These are phyloP conservation scores for Gossypium rotundifolium DNA, from an alignment of 345 rosid species.

Conservation along the genomic window DNA sequence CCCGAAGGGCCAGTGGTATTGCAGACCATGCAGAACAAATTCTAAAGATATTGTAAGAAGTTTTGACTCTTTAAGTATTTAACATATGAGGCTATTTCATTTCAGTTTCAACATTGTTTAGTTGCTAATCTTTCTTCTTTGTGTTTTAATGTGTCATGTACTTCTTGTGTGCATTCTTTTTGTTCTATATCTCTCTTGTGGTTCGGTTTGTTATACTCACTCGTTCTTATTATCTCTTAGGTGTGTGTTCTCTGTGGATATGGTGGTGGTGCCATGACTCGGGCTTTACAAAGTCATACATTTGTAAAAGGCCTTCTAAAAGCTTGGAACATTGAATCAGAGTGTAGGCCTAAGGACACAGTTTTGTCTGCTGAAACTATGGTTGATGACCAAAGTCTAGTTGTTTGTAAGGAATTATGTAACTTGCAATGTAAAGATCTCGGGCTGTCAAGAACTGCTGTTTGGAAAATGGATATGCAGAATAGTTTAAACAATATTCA, in stretches of 20 bases:
- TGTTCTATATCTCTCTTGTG: not conserved
- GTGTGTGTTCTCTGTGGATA: slow-evolving; percentile 54
- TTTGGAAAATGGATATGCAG: slow-evolving; percentile 16
- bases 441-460: slow-evolving; percentile 21
- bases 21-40: slow-evolving; percentile 41
- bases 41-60: slow-evolving; percentile 36
- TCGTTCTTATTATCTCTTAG: slow-evolving; percentile 14
- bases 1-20: slow-evolving; percentile 42
- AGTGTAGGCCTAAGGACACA: slow-evolving; percentile 15
- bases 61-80: not conserved
- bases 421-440: slow-evolving; percentile 17
- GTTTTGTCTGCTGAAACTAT: slow-evolving; percentile 15
- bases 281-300: slow-evolving; percentile 29
- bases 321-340: slow-evolving; percentile 34
- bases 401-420: slow-evolving; percentile 9
- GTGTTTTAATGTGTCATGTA: not conserved
- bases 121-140: not conserved
- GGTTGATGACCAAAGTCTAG: slow-evolving; percentile 16
- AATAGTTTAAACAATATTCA: slow-evolving; percentile 13
- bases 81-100: not conserved
- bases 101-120: not conserved
- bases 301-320: slow-evolving; percentile 38
- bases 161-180: not conserved
- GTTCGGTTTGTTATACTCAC: not conserved
- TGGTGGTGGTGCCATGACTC: slow-evolving; percentile 49